Percentiles rank a stretch among this genome's conserved stretches.
Conservation (phyloP, 2,329 filamentous ascomycete genomes). For the Moelleriella libera region DNA sequence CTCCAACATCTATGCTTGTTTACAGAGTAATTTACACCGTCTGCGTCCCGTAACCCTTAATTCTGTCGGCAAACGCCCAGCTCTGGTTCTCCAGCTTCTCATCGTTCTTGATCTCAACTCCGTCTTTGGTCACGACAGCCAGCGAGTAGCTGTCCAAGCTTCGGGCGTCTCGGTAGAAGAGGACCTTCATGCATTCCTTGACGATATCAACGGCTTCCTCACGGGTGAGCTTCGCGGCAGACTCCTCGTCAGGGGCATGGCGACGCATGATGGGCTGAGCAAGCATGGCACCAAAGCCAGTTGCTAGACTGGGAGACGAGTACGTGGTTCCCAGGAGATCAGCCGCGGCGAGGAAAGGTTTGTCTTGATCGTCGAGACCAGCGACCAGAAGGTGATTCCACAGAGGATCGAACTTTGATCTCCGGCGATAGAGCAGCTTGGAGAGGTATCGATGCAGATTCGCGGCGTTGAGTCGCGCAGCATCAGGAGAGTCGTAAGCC, state of each 20-base stretch:
- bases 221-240: conserved; percentile 54
- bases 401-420: conserved; percentile 88
- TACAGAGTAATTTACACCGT: conserved; percentile 26
- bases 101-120: conserved; percentile 70
- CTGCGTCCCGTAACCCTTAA: conserved; percentile 91
- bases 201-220: conserved; percentile 71
- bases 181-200: conserved; percentile 94
- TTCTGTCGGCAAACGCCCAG: conserved; percentile 94
- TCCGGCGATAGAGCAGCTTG: conserved; percentile 91
- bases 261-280: conserved; percentile 84
- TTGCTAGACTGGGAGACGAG: conserved; percentile 74
- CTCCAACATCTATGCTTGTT: not conserved
- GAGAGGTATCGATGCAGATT: conserved; percentile 94
- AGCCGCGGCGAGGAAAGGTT: conserved; percentile 82
- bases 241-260: conserved; percentile 70
- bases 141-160: conserved; percentile 86
- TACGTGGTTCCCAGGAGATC: conserved; percentile 92
- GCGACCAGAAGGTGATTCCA: conserved; percentile 95
- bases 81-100: conserved; percentile 90
- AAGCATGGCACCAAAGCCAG: conserved; percentile 84
- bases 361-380: conserved; percentile 63
- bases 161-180: conserved; percentile 93
- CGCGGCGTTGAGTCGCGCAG: conserved; percentile 59
- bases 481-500: conserved; percentile 49
- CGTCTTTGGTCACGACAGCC: conserved; percentile 76